Conservation (phyloP, 1,139 yeast species). For the Nadsonia commutata region DNA sequence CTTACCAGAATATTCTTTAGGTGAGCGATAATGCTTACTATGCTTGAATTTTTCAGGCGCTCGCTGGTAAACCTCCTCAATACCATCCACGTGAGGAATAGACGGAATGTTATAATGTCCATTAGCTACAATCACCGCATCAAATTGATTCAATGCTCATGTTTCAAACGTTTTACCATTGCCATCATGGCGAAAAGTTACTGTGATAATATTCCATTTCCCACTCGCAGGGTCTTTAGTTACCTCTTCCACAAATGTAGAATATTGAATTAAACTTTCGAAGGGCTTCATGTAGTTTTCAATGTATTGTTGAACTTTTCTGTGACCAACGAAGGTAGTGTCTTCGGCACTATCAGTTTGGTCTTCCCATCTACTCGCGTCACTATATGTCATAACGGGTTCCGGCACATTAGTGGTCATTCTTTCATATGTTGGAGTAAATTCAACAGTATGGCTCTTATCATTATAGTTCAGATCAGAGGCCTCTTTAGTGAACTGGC, state of each 20-base stretch:
- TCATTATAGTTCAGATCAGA: neutral
- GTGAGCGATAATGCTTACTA: neutral
- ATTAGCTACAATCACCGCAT: neutral
- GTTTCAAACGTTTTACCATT: neutral
- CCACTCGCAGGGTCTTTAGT: neutral
- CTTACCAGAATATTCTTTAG: neutral
- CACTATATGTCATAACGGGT: neutral
- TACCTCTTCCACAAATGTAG: neutral
- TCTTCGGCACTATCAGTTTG: neutral
- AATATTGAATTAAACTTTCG: neutral
- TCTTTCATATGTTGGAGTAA: neutral
- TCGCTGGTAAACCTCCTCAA: neutral
- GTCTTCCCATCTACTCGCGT: neutral
- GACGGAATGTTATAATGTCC: neutral
- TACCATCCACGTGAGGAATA: neutral
- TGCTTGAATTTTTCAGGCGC: neutral
- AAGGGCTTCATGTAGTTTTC: neutral
- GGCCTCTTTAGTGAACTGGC: neutral
- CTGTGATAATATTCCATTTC: neutral
- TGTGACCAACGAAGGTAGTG: neutral
- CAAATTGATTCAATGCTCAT: neutral
- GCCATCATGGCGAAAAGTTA: neutral
- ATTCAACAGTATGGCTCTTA: neutral
- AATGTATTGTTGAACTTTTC: neutral
- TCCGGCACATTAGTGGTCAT: neutral